Conservation (phyloP, 2,329 filamentous ascomycete genomes). For the Acephala macrosclerotiorum region DNA sequence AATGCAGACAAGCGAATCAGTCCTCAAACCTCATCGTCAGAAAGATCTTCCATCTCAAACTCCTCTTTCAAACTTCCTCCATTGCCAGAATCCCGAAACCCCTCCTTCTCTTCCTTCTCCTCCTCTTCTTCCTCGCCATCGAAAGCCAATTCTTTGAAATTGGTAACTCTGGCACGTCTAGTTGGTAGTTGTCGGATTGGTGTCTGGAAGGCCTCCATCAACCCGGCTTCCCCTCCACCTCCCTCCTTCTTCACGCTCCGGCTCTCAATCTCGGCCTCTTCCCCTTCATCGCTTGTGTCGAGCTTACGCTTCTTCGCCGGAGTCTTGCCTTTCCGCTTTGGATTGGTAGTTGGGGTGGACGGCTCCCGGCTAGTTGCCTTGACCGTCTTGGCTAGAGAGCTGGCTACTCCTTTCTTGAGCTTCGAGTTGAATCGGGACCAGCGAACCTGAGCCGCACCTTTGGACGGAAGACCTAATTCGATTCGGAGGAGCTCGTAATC, state of each 20-base stretch:
- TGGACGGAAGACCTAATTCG: conserved; percentile 1
- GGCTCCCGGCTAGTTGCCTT: neutral
- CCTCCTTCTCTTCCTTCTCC: neutral
- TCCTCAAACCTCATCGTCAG: neutral
- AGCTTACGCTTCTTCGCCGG: neutral
- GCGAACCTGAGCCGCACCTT: neutral
- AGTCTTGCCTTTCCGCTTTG: neutral
- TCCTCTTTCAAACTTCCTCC: neutral
- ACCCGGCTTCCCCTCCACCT: neutral
- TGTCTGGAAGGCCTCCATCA: conserved; percentile 1
- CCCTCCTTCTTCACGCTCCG: neutral
- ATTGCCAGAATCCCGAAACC: neutral
- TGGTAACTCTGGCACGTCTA: neutral
- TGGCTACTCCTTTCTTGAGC: neutral
- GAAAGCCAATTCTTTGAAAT: neutral
- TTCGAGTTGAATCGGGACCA: conserved; percentile 9
- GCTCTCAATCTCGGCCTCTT: neutral
- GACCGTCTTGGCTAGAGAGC: neutral
- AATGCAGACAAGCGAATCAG: neutral
- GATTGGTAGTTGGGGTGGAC: neutral
- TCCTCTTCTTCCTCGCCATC: neutral
- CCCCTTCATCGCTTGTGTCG: neutral
- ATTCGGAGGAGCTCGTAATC: conserved; percentile 3
- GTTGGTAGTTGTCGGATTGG: neutral
- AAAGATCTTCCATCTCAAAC: neutral